Percentiles rank a stretch among this genome's conserved stretches.
phyloP scores from a whole-genome alignment of 2,329 filamentous ascomycete genomes.

The Diplodia mutila region DNA sequence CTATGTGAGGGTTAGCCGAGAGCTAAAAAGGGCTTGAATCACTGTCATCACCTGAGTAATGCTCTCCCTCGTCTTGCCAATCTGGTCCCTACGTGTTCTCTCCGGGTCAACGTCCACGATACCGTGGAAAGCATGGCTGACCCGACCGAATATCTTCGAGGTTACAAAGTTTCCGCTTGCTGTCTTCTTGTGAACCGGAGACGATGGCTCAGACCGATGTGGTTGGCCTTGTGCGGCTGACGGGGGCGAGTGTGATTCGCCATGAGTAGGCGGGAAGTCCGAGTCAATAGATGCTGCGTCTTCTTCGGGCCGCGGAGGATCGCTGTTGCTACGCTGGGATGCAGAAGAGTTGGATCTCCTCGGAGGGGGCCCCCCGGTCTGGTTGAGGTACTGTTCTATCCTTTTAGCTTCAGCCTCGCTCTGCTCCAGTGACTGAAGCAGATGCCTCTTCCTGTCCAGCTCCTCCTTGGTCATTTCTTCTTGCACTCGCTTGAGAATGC shows the following conservation, averaged over 20 bases:
- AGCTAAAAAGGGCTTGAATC: neutral
- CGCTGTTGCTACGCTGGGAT: conserved; percentile 49
- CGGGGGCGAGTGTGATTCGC: conserved; percentile 67
- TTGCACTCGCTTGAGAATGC: conserved; percentile 91
- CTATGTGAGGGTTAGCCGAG: conserved; percentile 48
- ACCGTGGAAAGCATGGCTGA: conserved; percentile 93
- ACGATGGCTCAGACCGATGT: conserved; percentile 32
- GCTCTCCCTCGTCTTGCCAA: conserved; percentile 92
- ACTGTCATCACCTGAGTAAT: conserved; percentile 60
- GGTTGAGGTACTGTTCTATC: conserved; percentile 84
- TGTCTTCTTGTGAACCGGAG: conserved; percentile 70
- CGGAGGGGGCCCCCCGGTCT: conserved; percentile 66
- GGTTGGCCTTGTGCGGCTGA: conserved; percentile 75
- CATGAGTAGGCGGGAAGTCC: conserved; percentile 89
- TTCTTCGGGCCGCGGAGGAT: conserved; percentile 59
- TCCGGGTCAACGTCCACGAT: conserved; percentile 97
- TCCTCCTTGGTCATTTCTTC: conserved; percentile 97
- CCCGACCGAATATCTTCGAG: conserved; percentile 88
- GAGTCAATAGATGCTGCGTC: conserved; percentile 93
- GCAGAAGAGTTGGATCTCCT: conserved; percentile 68
- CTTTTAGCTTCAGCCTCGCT: conserved; percentile 92
- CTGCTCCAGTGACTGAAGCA: conserved; percentile 86
- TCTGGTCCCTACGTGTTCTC: conserved; percentile 85
- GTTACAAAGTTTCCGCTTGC: conserved; percentile 85
- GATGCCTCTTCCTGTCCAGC: conserved; percentile 78